These are phyloP conservation scores for Tricholoma terreum DNA, from an alignment of 768 basidiomycete species.

Conservation along the genomic window DNA sequence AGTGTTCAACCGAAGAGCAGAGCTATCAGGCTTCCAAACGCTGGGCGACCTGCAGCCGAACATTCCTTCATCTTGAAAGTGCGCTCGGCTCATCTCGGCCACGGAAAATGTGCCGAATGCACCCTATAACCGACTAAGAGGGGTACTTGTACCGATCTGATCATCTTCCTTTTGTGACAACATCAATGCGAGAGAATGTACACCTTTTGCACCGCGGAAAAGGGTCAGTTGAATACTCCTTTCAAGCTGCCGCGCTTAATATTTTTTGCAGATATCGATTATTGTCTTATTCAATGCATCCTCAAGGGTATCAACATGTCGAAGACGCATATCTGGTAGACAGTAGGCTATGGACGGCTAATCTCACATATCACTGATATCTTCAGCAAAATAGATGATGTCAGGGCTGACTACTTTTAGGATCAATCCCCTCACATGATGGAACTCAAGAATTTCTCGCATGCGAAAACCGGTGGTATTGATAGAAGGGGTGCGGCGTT, in stretches of 20 bases:
- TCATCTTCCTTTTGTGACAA: constrained; percentile 36
- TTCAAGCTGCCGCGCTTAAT: constrained; percentile 10
- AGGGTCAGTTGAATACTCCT: constrained; percentile 16
- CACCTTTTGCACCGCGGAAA: constrained; percentile 38
- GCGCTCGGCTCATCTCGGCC: background rate
- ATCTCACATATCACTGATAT: constrained; percentile 41
- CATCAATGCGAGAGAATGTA: constrained; percentile 46
- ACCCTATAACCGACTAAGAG: constrained; percentile 24
- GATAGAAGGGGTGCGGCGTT: constrained; percentile 9
- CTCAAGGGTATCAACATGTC: constrained; percentile 37
- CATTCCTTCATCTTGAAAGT: background rate
- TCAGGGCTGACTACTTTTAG: constrained; percentile 12
- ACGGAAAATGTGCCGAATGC: constrained; percentile 15
- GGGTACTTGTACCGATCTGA: constrained; percentile 23
- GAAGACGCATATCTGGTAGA: constrained; percentile 43
- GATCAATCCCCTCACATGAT: constrained; percentile 26
- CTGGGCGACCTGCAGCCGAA: background rate
- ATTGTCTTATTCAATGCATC: constrained; percentile 36
- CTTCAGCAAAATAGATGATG: background rate
- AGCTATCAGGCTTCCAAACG: background rate
- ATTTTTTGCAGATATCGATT: constrained; percentile 30
- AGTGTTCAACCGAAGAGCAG: background rate
- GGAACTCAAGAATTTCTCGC: constrained; percentile 31
- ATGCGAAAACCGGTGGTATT: constrained; percentile 3
- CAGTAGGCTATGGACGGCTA: constrained; percentile 44